A percentile compares a stretch with the other conserved stretches of the same genome.
Conservation (phyloP, 2,329 filamentous ascomycete species). For the Aspergillus glaucus region DNA sequence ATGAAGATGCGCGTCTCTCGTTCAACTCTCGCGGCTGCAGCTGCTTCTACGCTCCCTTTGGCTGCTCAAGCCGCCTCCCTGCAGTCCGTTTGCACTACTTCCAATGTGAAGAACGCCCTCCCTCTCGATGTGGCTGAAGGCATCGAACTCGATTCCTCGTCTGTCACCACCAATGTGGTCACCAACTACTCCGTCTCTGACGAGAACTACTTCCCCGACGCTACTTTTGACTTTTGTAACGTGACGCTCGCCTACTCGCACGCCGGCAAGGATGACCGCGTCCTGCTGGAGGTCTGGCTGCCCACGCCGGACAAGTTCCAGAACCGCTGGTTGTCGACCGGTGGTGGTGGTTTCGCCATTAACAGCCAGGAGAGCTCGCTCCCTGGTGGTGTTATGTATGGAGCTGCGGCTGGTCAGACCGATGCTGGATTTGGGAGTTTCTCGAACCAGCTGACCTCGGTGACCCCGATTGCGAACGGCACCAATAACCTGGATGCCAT, state of each 20-base stretch:
- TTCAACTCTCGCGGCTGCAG: too few relatives aligned
- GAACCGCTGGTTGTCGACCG: slow-evolving; percentile 43
- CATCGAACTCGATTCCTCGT: neutral
- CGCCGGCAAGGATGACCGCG: slow-evolving; percentile 31
- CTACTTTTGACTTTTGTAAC: slow-evolving; percentile 34
- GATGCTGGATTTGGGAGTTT: slow-evolving; percentile 49
- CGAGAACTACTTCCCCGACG: slow-evolving; percentile 6
- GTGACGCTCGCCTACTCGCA: slow-evolving; percentile 44
- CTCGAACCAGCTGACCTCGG: slow-evolving; percentile 32
- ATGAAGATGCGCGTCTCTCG: too few relatives aligned
- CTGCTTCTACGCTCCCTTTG: too few relatives aligned
- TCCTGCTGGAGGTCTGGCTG: slow-evolving; percentile 38
- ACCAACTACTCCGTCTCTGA: neutral
- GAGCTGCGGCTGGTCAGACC: slow-evolving; percentile 45
- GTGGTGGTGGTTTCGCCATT: slow-evolving; percentile 44
- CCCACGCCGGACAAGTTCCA: slow-evolving; percentile 39
- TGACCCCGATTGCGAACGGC: slow-evolving; percentile 34
- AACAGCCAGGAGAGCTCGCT: slow-evolving; percentile 22
- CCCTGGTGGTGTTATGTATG: slow-evolving; percentile 40
- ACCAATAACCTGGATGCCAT: slow-evolving; percentile 46
- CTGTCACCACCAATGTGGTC: neutral
- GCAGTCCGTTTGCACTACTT: neutral
- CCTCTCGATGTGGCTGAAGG: neutral
- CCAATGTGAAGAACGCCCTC: neutral
- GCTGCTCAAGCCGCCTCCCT: neutral